Evolutionary conservation across 1,284 basidiomycete genomes (phyloP), one percentile per base, ranked within the genome.

Genomic region (Wolfiporia cocos): DNA sequence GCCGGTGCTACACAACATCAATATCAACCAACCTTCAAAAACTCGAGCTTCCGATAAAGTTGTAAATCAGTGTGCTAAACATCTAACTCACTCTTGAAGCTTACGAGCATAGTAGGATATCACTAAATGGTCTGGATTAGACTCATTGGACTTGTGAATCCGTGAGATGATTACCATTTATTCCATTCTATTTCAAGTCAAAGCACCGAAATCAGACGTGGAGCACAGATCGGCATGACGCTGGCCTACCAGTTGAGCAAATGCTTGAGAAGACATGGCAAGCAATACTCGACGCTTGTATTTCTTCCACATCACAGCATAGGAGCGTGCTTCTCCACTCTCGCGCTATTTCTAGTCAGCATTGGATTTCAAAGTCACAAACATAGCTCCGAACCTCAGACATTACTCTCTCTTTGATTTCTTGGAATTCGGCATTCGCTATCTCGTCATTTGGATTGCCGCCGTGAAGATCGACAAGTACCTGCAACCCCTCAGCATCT

Each of bases 221-320:
- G n/a, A n/a, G n/a, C n/a, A n/a, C n/a, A n/a, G n/a, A n/a, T n/a
- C n/a, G n/a, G n/a, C n/a, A 20, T 31, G 18, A 28, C 26, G 23
- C 26, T 32, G 3, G 69, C 81, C 52, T 51, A 90, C 88, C 52
- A 97, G 69, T 64, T 97, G 95, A 36, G 94, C 94, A 63, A 97
- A 97, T 43, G 89, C 86, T 63, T 98, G 95, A 49, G 91, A 92
- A 15, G 91, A 93, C 91, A 95, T 95, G n/a, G 94, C 95, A 46
- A 98, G 81, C 50, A 97, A 64, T 4, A 98, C 93, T 34, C 94
- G 78, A 34, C 84, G 81, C 53, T 88, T 86, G 64, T 97, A 97
- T 50, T 80, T 78, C 53, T 66, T 80, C 91, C 92, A 96, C 81
- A 98, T 90, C 31, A 76, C 75, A 28, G 64, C 62, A 66, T 98